These are phyloP conservation scores for Conringia planisiliqua DNA, from an alignment of 345 rosid species.

Conservation along the genomic window DNA sequence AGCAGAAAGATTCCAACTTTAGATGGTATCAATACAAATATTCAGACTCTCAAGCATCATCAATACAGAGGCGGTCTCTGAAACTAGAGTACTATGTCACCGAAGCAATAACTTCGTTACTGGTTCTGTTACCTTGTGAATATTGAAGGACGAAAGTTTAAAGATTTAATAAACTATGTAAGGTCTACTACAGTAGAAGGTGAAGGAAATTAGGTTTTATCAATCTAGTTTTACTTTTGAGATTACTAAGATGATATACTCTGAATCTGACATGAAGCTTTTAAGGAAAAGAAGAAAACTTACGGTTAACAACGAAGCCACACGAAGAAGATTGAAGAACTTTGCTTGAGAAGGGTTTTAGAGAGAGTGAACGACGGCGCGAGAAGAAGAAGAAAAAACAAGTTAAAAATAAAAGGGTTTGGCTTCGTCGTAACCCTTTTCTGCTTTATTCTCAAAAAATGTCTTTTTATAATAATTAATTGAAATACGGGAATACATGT, in stretches of 20 bases:
- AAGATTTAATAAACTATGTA: not conserved
- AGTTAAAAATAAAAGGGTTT: not conserved
- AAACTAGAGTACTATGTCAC: not conserved
- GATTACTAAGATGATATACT: not conserved
- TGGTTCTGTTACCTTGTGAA: not conserved
- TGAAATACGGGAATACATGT: not conserved
- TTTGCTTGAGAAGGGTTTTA: not conserved
- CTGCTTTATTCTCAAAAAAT: not conserved
- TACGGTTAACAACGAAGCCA: conserved; percentile 5
- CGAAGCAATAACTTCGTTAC: not conserved
- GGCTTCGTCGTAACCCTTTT: conserved; percentile 1
- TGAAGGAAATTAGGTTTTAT: conserved; percentile 8
- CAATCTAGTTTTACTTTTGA: not conserved
- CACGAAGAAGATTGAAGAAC: conserved; percentile 21
- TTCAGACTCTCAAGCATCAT: not conserved
- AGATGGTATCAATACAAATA: not conserved
- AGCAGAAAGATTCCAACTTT: not conserved
- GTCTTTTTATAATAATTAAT: not conserved
- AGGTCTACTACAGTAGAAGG: not conserved
- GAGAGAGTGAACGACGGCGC: conserved; percentile 20
- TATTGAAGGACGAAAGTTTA: not conserved
- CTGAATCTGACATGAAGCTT: not conserved
- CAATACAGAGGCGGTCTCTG: not conserved
- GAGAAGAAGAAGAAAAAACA: conserved; percentile 2
- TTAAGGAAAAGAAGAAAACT: conserved; percentile 1